phyloP scores from a whole-genome alignment of 495 filamentous ascomycete genomes.

The Penicillium canariense region DNA sequence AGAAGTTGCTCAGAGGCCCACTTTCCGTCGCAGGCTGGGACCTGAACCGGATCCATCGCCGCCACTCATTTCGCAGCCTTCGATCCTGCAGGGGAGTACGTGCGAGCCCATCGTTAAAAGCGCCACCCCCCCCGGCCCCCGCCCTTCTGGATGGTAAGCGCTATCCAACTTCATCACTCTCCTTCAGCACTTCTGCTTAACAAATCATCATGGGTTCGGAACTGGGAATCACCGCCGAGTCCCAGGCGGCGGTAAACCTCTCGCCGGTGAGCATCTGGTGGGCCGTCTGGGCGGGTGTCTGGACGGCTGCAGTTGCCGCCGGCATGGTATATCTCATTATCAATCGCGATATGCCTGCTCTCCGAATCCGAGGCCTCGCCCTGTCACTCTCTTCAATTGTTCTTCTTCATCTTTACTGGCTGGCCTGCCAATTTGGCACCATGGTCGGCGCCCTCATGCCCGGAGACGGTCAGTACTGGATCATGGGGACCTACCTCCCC shows the following conservation, averaged over 20 bases:
- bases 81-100: neutral
- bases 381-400: slow-evolving; percentile 57
- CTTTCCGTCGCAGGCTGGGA: neutral
- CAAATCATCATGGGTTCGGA: slow-evolving; percentile 36
- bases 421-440: slow-evolving; percentile 58
- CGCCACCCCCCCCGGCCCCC: neutral
- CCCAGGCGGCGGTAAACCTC: slow-evolving; percentile 24
- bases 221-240: slow-evolving; percentile 30
- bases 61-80: neutral
- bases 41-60: neutral
- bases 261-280: slow-evolving; percentile 36
- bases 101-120: neutral
- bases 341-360: slow-evolving; percentile 54
- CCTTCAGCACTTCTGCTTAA: slow-evolving; percentile 21
- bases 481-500: slow-evolving; percentile 71
- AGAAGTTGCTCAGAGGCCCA: slow-evolving; percentile 1
- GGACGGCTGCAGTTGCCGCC: slow-evolving; percentile 52
- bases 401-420: slow-evolving; percentile 64
- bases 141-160: slow-evolving; percentile 1
- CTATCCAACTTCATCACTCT: slow-evolving; percentile 34
- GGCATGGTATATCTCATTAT: slow-evolving; percentile 55
- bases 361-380: slow-evolving; percentile 62
- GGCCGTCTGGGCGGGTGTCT: slow-evolving; percentile 38
- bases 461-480: slow-evolving; percentile 62
- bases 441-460: slow-evolving; percentile 58